A percentile compares a stretch with the other conserved stretches of the same genome.
phyloP scores from a whole-genome alignment of 495 filamentous ascomycete genomes.

The Tuber aestivum region DNA sequence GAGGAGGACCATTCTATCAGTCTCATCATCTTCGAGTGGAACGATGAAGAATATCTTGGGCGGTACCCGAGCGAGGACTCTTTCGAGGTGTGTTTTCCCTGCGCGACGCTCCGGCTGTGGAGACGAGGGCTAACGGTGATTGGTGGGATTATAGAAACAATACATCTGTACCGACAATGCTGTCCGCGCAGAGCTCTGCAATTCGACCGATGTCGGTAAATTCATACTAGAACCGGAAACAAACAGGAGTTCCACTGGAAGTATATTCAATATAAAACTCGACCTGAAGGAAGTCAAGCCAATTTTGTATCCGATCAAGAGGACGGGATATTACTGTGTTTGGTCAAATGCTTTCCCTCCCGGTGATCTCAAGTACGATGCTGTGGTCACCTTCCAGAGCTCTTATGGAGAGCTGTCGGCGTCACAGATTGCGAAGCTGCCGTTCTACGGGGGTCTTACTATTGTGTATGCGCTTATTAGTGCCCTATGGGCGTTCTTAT shows the following conservation, averaged over 20 bases:
- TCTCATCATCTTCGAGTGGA: constrained; percentile 91
- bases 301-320: constrained; percentile 72
- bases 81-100: constrained; percentile 32
- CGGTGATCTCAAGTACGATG: constrained; percentile 60
- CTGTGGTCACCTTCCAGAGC: constrained; percentile 84
- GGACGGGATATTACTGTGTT: constrained; percentile 96
- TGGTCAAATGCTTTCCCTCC: constrained; percentile 62
- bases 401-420: constrained; percentile 93
- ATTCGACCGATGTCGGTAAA: constrained; percentile 66
- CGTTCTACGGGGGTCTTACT: constrained; percentile 92
- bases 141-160: constrained; percentile 49
- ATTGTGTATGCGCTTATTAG: constrained; percentile 83
- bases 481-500: constrained; percentile 85
- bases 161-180: constrained; percentile 68
- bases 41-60: constrained; percentile 74
- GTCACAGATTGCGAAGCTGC: constrained; percentile 91
- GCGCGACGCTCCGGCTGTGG: background rate
- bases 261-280: constrained; percentile 71
- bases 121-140: constrained; percentile 17
- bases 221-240: constrained; percentile 75
- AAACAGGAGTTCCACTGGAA: constrained; percentile 57
- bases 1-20: constrained; percentile 62
- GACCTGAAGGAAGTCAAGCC: constrained; percentile 69
- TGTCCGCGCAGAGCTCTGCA: constrained; percentile 65
- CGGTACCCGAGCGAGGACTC: constrained; percentile 43